Conservation (phyloP, 2,329 filamentous ascomycete genomes). For the Aspergillus sp. region DNA sequence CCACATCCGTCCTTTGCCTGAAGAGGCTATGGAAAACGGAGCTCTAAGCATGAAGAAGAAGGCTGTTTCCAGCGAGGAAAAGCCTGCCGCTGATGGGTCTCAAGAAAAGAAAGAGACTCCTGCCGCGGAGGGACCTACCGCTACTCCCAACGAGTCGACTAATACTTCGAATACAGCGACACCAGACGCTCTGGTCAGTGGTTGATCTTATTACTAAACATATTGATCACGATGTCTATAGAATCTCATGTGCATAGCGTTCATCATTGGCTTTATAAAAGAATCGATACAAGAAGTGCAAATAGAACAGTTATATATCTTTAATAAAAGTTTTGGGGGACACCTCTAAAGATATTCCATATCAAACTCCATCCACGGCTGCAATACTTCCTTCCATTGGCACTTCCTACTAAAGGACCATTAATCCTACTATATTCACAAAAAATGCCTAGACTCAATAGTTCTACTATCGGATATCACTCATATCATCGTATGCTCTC, state of each 20-base stretch:
- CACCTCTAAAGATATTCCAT: no score
- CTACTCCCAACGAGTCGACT: conserved; percentile 7
- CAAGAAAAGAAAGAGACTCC: not conserved
- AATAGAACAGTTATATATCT: no score
- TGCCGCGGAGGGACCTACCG: conserved; percentile 3
- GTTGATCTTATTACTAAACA: conserved; percentile 7
- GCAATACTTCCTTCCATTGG: not conserved
- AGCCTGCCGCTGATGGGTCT: conserved; percentile 1
- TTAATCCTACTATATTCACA: not conserved
- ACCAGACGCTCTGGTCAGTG: conserved; percentile 26
- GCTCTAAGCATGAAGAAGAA: conserved; percentile 72
- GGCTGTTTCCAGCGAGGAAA: conserved; percentile 11
- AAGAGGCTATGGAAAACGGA: conserved; percentile 80
- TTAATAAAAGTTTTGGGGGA: no score
- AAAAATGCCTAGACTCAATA: not conserved
- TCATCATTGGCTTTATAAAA: no score
- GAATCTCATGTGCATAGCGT: no score
- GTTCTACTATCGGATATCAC: no score
- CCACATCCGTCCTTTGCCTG: conserved; percentile 78
- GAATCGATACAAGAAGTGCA: no score
- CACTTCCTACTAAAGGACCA: not conserved
- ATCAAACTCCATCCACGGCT: no score
- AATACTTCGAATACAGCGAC: conserved; percentile 16
- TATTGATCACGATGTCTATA: not conserved
- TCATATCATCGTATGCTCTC: conserved; percentile 1